Evolutionary conservation across 371 early-diverging fungal genomes (phyloP).

Genomic region (Aphelidium insulamus): DNA sequence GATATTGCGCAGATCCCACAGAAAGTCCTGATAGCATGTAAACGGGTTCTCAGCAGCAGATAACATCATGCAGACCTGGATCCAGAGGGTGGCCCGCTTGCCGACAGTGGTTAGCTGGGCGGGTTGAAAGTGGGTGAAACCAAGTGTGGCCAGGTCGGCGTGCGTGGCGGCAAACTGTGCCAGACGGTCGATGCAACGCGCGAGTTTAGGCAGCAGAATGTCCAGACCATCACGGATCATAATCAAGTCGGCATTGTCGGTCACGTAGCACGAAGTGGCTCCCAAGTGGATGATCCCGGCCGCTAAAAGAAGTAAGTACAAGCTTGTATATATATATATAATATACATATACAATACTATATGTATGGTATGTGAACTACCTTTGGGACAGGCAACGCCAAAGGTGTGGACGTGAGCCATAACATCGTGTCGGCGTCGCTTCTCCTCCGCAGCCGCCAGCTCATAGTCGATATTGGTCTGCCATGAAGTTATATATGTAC

Average conservation of each 20-base stretch:
- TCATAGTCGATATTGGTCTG: conserved; percentile 66
- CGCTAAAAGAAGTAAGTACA: no score
- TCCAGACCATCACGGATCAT: conserved; percentile 83
- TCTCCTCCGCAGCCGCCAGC: conserved; percentile 76
- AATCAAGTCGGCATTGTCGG: conserved; percentile 90
- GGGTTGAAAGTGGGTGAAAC: conserved; percentile 96
- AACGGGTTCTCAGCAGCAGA: background rate
- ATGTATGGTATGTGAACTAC: no score
- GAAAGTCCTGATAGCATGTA: conserved; percentile 33
- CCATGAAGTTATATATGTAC: background rate
- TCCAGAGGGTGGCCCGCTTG: conserved; percentile 89
- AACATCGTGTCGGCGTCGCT: conserved; percentile 86
- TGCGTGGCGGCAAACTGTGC: conserved; percentile 51
- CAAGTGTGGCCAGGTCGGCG: conserved; percentile 74
- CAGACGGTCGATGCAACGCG: conserved; percentile 49
- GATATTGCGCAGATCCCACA: conserved; percentile 89
- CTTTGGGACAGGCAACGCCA: conserved; percentile 63
- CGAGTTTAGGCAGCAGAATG: conserved; percentile 70
- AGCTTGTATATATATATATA: no score
- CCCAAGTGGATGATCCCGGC: conserved; percentile 92
- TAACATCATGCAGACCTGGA: conserved; percentile 19
- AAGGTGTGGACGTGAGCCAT: conserved; percentile 96
- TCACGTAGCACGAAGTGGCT: conserved; percentile 92
- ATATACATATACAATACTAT: no score
- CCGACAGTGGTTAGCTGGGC: conserved; percentile 95